Conservation (phyloP, 306 rosid genomes). For the Argentina anserina region DNA sequence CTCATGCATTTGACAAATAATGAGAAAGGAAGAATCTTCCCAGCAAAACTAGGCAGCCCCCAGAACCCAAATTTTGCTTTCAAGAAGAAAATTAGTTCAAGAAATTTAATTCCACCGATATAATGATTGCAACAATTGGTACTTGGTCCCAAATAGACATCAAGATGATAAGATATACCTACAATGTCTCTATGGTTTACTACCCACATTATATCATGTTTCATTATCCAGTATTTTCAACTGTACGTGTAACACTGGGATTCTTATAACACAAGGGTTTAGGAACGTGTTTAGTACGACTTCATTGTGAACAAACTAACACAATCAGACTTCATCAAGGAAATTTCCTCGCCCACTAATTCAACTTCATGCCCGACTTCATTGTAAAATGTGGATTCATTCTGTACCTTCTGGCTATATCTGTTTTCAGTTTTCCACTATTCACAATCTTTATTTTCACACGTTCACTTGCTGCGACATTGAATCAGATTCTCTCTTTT, state of each 20-base stretch:
- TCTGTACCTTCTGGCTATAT: background rate
- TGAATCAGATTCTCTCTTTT: background rate
- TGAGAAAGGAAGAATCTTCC: slow-evolving; percentile 17
- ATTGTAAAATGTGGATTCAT: background rate
- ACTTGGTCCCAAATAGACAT: background rate
- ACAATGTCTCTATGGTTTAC: background rate
- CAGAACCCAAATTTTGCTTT: background rate
- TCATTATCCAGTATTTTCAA: too few species aligned
- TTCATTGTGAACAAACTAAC: background rate
- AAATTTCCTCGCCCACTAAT: background rate
- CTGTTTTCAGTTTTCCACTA: background rate
- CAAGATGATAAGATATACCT: background rate
- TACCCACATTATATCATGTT: background rate
- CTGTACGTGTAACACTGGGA: too few species aligned
- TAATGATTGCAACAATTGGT: slow-evolving; percentile 7
- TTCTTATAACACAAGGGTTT: too few species aligned
- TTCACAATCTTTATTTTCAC: background rate
- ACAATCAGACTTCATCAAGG: background rate
- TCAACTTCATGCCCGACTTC: background rate
- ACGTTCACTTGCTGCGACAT: background rate
- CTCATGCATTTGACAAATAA: slow-evolving; percentile 39
- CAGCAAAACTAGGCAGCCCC: background rate
- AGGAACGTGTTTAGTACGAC: background rate
- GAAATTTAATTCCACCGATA: slow-evolving; percentile 7
- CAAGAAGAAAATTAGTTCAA: background rate